Conservation (phyloP, 345 rosid species). For the Durio zibethinus region DNA sequence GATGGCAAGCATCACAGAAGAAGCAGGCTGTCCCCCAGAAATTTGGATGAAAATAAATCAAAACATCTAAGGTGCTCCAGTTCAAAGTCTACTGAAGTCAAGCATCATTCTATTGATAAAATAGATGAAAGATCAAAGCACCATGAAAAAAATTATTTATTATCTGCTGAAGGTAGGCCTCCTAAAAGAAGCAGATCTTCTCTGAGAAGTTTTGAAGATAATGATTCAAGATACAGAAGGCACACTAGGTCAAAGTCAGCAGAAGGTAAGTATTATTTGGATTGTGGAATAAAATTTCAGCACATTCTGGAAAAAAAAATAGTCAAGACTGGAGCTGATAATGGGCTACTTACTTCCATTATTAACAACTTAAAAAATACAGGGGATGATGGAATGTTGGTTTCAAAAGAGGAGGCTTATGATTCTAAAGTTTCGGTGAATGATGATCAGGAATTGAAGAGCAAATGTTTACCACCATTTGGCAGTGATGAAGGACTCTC, state of each 20-base stretch:
- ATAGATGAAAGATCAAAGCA: conserved; percentile 45
- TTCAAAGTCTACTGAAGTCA: conserved; percentile 54
- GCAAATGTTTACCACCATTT: not conserved
- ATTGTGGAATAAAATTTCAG: conserved; percentile 24
- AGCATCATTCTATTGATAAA: conserved; percentile 36
- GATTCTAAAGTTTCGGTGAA: conserved; percentile 18
- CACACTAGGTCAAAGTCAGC: conserved; percentile 43
- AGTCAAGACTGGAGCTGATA: conserved; percentile 15
- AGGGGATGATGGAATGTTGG: conserved; percentile 6
- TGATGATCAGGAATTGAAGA: conserved; percentile 11
- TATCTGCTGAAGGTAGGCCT: conserved; percentile 43
- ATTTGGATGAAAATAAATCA: conserved; percentile 46
- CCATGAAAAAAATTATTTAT: conserved; percentile 40
- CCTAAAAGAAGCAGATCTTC: conserved; percentile 37
- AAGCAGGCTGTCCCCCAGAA: conserved; percentile 51
- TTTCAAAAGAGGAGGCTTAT: conserved; percentile 17
- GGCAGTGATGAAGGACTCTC: conserved; percentile 12
- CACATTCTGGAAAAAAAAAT: not conserved
- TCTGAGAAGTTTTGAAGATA: conserved; percentile 38
- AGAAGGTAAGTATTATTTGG: conserved; percentile 29
- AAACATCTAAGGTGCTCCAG: conserved; percentile 49
- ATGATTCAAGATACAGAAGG: conserved; percentile 37
- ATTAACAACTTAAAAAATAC: conserved; percentile 7
- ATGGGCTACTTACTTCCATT: conserved; percentile 14
- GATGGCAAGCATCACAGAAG: conserved; percentile 45